A percentile compares a stretch with the other conserved stretches of the same genome.
Evolutionary conservation across 768 basidiomycete genomes (phyloP).

Genomic region (Podaxis sp.): DNA sequence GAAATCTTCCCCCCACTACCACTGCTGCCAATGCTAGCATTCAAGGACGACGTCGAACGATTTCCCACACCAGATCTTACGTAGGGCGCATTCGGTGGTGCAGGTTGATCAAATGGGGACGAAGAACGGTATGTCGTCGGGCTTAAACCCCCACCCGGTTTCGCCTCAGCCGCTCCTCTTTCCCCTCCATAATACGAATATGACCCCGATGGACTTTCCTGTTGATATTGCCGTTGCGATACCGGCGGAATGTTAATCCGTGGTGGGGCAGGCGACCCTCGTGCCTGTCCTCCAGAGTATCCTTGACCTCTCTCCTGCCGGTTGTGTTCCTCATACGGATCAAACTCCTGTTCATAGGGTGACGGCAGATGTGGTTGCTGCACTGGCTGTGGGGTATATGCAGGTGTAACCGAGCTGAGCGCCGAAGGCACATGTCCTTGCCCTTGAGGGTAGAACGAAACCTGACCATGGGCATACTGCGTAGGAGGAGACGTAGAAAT

Average conservation of each 20-base stretch:
- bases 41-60: constrained; percentile 10
- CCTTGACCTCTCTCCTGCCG: not conserved
- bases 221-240: not conserved
- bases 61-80: constrained; percentile 1
- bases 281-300: not conserved
- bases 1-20: constrained; percentile 57
- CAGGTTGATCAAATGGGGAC: not conserved
- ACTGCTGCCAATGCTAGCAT: constrained; percentile 20
- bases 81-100: constrained; percentile 13
- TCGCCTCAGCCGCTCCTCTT: not conserved
- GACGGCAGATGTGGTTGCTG: not conserved
- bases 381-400: not conserved
- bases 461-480: not conserved
- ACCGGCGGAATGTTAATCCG: not conserved
- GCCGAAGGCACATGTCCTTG: not conserved
- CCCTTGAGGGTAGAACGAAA: not conserved
- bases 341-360: not conserved
- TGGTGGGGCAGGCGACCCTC: not conserved
- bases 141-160: not conserved
- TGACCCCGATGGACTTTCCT: not conserved
- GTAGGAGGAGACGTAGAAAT: not conserved
- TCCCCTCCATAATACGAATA: not conserved
- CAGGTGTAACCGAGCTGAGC: not conserved
- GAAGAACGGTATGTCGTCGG: not conserved
- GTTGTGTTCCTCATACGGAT: not conserved